Evolutionary conservation across 169 alveolate genomes (phyloP), one percentile per base, ranked within the genome.

Genomic region (Plasmodium reichenowi): DNA sequence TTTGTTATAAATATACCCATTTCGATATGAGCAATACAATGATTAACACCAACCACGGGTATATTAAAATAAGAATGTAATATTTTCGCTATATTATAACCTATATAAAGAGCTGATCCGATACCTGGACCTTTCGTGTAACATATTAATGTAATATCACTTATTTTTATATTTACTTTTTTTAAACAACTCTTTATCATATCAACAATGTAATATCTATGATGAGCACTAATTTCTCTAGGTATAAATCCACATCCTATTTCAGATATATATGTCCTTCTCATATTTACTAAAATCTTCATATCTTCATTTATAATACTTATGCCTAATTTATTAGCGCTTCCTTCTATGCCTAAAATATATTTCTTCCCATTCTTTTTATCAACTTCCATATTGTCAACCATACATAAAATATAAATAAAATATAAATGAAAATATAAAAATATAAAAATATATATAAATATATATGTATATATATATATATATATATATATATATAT

Each of bases 101-200:
- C 99, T 7, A 98, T 99, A 48, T 98, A 94, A 20, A 99, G 94
- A 12, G 99, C 99, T 50, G 98, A 97, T 2, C 99, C 99, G 98
- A 99, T 98, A 48, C 99, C 99, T n/a, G 99, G 99, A 2, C 99
- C 99, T 93, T 97, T 97, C 26, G 99, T 98, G 85, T 98, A 99
- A 24, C 99, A 97, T 67, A 98, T 95, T 67, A 98, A 91, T 17
- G 93, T 62, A 26, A 98, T 95, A 73, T 96, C 96, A 22, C 92
- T 73, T 38, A 97, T 88, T 24, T 93, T 95, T 52, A 98, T 91
- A 3, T 97, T 95, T 9, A 99, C 96, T 70, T 90, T 92, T 54
- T 93, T 88, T 48, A 99, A 93, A 7, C 99, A 99, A 71, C 91
- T 93, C 47, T 94, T 89, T 15, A 98, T 93, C 73, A 98, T 78